A percentile compares a stretch with the other conserved stretches of the same genome.
Conservation (phyloP, 108 stramenopile species). For the Fistulifera solaris region DNA sequence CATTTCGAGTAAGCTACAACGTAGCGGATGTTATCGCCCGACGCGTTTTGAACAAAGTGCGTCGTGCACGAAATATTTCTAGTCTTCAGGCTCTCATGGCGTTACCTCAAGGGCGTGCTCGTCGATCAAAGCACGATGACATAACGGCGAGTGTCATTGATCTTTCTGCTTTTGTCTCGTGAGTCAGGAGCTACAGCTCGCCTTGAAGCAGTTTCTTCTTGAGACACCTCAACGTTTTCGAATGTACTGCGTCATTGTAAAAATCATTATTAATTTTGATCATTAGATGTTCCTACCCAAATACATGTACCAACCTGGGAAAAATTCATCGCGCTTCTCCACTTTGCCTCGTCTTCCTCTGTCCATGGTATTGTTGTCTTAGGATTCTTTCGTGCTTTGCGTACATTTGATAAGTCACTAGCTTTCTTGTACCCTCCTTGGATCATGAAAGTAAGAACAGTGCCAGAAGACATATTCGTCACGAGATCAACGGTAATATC, state of each 20-base stretch:
- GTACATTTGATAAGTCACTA: constrained; percentile 18
- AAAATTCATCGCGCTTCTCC: too few species aligned
- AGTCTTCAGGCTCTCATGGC: constrained; percentile 72
- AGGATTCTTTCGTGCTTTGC: constrained; percentile 33
- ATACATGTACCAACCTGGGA: too few species aligned
- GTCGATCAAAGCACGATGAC: constrained; percentile 84
- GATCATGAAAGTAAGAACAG: constrained; percentile 45
- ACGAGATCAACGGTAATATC: constrained; percentile 21
- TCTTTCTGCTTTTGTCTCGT: constrained; percentile 47
- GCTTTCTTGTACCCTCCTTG: constrained; percentile 43
- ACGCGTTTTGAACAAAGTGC: constrained; percentile 78
- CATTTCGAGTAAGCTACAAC: constrained; percentile 17
- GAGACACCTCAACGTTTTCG: too few species aligned
- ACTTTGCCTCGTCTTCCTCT: constrained; percentile 30
- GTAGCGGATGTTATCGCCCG: constrained; percentile 75
- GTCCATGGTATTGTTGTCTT: constrained; percentile 48
- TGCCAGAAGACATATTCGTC: constrained; percentile 9
- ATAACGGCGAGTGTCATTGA: constrained; percentile 80
- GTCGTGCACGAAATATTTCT: constrained; percentile 63
- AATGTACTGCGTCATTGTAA: too few species aligned
- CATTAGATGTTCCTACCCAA: too few species aligned
- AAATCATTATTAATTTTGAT: too few species aligned
- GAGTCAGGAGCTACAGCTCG: background rate
- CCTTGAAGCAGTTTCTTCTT: too few species aligned
- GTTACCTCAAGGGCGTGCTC: constrained; percentile 64